phyloP scores from a whole-genome alignment of 1,284 basidiomycete genomes.

The Singerocomus inundabilis region DNA sequence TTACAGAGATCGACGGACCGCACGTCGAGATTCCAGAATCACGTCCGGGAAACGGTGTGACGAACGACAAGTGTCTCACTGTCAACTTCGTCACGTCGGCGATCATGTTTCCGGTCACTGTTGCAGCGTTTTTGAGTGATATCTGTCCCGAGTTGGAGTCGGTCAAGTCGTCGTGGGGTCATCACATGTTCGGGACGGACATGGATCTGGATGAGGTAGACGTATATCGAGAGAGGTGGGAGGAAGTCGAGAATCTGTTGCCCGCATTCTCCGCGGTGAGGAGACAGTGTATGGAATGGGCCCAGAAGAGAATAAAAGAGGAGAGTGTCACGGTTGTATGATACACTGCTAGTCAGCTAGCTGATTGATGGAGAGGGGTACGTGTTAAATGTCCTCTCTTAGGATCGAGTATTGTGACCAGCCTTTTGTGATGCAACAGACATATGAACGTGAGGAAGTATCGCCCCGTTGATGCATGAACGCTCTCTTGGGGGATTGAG shows the following conservation, averaged over 20 bases:
- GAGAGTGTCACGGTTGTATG: not conserved
- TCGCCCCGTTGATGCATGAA: not conserved
- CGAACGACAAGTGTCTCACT: constrained; percentile 6
- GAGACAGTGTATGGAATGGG: constrained; percentile 16
- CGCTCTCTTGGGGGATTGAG: not conserved
- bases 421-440: not conserved
- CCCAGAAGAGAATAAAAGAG: not conserved
- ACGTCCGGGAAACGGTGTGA: constrained; percentile 10
- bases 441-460: not conserved
- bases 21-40: not conserved
- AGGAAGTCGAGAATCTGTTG: constrained; percentile 23
- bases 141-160: constrained; percentile 21
- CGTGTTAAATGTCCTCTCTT: not conserved
- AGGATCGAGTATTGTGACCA: not conserved
- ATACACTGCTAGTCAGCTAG: not conserved
- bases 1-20: constrained; percentile 15
- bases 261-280: constrained; percentile 23
- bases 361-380: not conserved
- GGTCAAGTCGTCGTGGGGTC: constrained; percentile 12
- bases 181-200: not conserved
- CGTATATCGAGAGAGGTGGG: constrained; percentile 18
- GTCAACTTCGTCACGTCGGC: constrained; percentile 22
- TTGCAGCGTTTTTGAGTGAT: constrained; percentile 29
- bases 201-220: constrained; percentile 6
- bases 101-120: constrained; percentile 15